phyloP scores from a whole-genome alignment of 108 stramenopile species.

The Nitzschia sp. region DNA sequence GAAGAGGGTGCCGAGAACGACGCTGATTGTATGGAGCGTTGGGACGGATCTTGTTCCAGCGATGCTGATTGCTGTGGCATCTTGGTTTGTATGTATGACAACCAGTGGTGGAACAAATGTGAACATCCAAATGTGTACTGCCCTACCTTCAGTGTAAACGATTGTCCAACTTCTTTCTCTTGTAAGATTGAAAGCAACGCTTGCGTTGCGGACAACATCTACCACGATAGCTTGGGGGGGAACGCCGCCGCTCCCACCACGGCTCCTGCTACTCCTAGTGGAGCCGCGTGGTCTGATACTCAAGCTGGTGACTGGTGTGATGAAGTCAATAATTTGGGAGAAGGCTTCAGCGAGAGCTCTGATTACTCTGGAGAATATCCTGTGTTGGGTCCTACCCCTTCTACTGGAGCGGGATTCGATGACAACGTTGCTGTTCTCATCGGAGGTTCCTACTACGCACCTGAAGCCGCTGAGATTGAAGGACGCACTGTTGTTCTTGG shows the following conservation, averaged over 20 bases:
- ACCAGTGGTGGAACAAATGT: too few species aligned
- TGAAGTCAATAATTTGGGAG: slow-evolving; percentile 8
- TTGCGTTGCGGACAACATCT: too few species aligned
- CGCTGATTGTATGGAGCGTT: neutral
- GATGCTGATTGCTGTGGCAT: neutral
- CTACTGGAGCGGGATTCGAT: slow-evolving; percentile 2
- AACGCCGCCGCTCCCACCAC: neutral
- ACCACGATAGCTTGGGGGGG: neutral
- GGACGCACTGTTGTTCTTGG: slow-evolving; percentile 27
- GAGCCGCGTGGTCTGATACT: neutral
- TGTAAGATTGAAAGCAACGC: too few species aligned
- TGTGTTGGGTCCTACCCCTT: neutral
- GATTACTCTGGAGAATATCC: neutral
- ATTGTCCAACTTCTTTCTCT: too few species aligned
- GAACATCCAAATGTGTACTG: too few species aligned
- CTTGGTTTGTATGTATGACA: neutral
- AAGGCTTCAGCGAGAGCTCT: slow-evolving; percentile 3
- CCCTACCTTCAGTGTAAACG: too few species aligned
- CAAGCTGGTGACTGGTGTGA: neutral
- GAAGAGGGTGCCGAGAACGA: neutral
- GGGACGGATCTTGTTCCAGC: neutral
- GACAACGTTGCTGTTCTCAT: slow-evolving; percentile 21
- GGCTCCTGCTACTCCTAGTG: neutral
- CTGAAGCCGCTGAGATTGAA: slow-evolving; percentile 24
- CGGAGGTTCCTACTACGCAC: slow-evolving; percentile 9